These are phyloP conservation scores for Solanum piurae DNA, from an alignment of 257 asterid species.

Conservation along the genomic window DNA sequence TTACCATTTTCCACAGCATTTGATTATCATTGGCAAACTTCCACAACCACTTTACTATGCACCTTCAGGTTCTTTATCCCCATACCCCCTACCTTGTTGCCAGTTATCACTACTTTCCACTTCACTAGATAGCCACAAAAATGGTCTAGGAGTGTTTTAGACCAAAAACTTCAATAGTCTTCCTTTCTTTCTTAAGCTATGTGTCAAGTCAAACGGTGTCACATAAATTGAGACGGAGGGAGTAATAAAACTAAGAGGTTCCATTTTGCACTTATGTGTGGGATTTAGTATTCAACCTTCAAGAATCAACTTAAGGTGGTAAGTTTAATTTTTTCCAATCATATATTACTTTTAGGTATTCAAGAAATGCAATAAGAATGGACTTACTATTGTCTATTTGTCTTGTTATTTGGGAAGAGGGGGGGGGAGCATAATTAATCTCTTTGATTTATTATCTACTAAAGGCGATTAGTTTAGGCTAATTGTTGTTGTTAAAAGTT, in stretches of 20 bases:
- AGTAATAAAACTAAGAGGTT: background rate
- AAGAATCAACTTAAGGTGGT: background rate
- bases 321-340: background rate
- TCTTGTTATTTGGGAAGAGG: background rate
- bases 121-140: background rate
- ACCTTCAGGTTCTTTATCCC: background rate
- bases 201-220: background rate
- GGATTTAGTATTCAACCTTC: background rate
- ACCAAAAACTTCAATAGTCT: background rate
- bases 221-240: too few relatives aligned
- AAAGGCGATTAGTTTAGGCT: background rate
- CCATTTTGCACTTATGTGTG: background rate
- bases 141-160: background rate
- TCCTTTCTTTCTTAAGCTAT: background rate
- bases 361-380: background rate
- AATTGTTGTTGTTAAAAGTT: background rate
- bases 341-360: background rate
- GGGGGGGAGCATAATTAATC: background rate
- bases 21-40: background rate
- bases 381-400: background rate
- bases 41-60: background rate
- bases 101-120: background rate
- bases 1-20: background rate
- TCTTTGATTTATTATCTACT: background rate
- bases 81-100: background rate